A percentile compares a stretch with the other conserved stretches of the same genome.
These are phyloP conservation scores for Lichenothelia convexa DNA, from an alignment of 495 filamentous ascomycete genomes.

Conservation along the genomic window DNA sequence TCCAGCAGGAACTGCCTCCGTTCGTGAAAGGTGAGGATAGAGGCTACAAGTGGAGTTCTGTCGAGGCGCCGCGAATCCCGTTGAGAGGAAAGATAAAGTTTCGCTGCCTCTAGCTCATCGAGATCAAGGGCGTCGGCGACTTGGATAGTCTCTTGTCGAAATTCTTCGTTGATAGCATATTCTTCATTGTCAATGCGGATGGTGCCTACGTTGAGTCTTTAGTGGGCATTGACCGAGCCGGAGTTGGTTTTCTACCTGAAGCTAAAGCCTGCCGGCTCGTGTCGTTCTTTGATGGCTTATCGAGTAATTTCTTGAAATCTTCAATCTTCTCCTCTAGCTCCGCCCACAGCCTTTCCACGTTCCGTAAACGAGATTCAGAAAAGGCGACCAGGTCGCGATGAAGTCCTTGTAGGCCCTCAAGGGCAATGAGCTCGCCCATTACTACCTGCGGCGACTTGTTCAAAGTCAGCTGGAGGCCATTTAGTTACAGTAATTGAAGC, in stretches of 20 bases:
- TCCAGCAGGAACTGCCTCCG: constrained; percentile 60
- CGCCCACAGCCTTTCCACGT: constrained; percentile 41
- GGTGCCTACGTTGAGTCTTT: not conserved
- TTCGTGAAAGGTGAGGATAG: constrained; percentile 71
- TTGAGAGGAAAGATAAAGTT: constrained; percentile 49
- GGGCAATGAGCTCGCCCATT: constrained; percentile 47
- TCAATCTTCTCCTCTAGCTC: constrained; percentile 51
- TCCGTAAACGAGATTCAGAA: constrained; percentile 38
- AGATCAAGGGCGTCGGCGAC: constrained; percentile 75
- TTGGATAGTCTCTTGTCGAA: constrained; percentile 57
- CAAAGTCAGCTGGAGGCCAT: too few relatives aligned
- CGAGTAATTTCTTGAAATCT: constrained; percentile 59
- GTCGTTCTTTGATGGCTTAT: constrained; percentile 54
- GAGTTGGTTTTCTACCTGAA: constrained; percentile 27
- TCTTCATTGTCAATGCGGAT: constrained; percentile 50
- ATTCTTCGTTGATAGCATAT: constrained; percentile 71
- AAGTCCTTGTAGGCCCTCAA: constrained; percentile 54
- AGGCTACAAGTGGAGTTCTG: constrained; percentile 47
- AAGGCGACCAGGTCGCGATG: constrained; percentile 61
- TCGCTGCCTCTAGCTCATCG: constrained; percentile 71
- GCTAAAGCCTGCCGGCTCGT: constrained; percentile 41
- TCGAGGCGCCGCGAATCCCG: constrained; percentile 45
- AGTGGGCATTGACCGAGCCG: constrained; percentile 1
- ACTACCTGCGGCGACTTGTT: too few relatives aligned
- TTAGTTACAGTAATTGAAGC: too few relatives aligned